Percentiles rank a stretch among this genome's conserved stretches.
These are phyloP conservation scores for Zizania palustris DNA, from an alignment of 202 grass and related monocot genomes.

Conservation along the genomic window DNA sequence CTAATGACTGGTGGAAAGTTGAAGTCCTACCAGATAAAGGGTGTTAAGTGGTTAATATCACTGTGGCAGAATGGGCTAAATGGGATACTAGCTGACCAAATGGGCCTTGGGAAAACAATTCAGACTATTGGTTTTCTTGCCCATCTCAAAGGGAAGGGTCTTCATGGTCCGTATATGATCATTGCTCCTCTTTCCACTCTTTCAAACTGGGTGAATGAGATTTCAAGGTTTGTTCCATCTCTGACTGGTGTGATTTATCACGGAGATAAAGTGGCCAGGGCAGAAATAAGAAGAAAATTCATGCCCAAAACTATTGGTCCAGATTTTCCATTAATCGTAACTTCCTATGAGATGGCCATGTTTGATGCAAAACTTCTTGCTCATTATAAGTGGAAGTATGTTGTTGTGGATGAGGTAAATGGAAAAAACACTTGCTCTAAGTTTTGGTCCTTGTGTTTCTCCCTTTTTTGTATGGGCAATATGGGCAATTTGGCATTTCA, in stretches of 20 bases:
- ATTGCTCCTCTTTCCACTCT: conserved; percentile 97
- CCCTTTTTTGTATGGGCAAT: conserved; percentile 24
- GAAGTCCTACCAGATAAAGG: conserved; percentile 97
- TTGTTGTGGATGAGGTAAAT: conserved; percentile 90
- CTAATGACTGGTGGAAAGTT: conserved; percentile 88
- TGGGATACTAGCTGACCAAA: conserved; percentile 95
- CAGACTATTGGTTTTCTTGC: conserved; percentile 97
- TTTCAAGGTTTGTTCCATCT: conserved; percentile 86
- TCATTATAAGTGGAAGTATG: conserved; percentile 88
- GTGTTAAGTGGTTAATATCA: conserved; percentile 96
- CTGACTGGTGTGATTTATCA: conserved; percentile 80
- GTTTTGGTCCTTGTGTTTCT: conserved; percentile 26
- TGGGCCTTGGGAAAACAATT: conserved; percentile 99
- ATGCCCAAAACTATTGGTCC: conserved; percentile 68
- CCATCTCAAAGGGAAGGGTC: conserved; percentile 90
- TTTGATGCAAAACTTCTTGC: conserved; percentile 75
- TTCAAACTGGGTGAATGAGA: conserved; percentile 93
- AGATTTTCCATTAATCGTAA: conserved; percentile 84
- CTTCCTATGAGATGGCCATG: conserved; percentile 87
- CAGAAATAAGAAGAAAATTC: conserved; percentile 76
- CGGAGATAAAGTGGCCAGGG: conserved; percentile 63
- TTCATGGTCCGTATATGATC: conserved; percentile 89
- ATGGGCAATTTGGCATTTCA: conserved; percentile 29
- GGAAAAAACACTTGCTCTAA: conserved; percentile 1
- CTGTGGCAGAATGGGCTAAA: conserved; percentile 98